Conservation (phyloP, 768 basidiomycete genomes). For the Leccinum subtestaceum region DNA sequence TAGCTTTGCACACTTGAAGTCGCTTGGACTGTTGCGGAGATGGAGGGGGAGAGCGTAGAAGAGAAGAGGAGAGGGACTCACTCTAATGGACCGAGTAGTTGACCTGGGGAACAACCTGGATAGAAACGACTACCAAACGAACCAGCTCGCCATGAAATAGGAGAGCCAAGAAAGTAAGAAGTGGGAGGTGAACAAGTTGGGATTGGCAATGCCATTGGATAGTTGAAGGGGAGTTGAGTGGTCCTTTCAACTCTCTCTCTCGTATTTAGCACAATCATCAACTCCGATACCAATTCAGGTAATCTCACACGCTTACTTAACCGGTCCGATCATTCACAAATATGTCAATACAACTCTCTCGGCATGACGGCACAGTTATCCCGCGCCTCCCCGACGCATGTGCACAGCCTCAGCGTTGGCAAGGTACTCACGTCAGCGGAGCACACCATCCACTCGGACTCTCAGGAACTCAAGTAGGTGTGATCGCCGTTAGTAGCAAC, state of each 20-base stretch:
- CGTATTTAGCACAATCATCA: conserved; percentile 24
- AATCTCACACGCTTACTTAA: conserved; percentile 27
- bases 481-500: no score
- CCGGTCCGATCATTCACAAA: conserved; percentile 28
- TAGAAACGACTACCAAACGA: conserved; percentile 65
- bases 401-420: neutral
- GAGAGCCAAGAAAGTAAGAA: conserved; percentile 64
- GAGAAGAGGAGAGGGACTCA: conserved; percentile 35
- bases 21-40: conserved; percentile 36
- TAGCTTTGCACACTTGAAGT: conserved; percentile 46
- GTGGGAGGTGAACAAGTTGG: neutral
- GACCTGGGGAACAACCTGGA: conserved; percentile 60
- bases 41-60: neutral
- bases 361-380: conserved; percentile 23
- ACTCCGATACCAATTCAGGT: neutral
- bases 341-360: conserved; percentile 10
- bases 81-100: conserved; percentile 64
- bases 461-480: neutral
- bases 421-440: neutral
- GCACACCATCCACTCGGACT: neutral
- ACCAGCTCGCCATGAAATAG: conserved; percentile 66
- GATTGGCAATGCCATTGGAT: conserved; percentile 16
- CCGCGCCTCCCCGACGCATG: neutral
- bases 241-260: conserved; percentile 5
- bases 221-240: conserved; percentile 2